Evolutionary conservation across 2,329 filamentous ascomycete genomes (phyloP), one percentile per base, ranked within the genome.

Genomic region (Colletotrichum trifolii): DNA sequence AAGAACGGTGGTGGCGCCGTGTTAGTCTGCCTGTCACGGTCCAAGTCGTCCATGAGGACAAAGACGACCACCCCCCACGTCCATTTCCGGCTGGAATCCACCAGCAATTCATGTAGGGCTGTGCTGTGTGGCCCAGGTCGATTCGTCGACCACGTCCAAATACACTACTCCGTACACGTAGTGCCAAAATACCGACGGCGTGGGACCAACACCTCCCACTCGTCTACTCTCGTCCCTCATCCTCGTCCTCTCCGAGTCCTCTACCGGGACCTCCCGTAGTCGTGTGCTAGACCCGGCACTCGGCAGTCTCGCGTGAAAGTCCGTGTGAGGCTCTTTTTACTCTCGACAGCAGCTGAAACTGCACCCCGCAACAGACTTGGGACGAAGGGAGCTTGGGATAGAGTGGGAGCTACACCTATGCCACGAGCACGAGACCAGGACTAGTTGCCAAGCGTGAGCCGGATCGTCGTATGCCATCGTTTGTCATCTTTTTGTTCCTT

Each of bases 341-440:
- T 47, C 58, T 53, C 56, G 40, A 46, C 52, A 25, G 33, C 33
- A 53, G 43, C 52, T 65, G 62, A 65, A 66, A 66, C 63, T 47
- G n/a, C 53, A 46, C 56, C 38, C 40, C 58, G 52, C 53, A 39
- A 39, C 63, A 63, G 40, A 53, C 25, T 40, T 46, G 63, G 63
- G 59, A 63, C 47, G 54, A 39, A 62, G 25, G 25, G 25, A 25
- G 25, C 25, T 25, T 25, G 3, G 25, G 25, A 25, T 25, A 25
- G 25, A 25, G 25, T 25, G 25, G 25, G 25, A 25, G 25, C 25
- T 25, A 25, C 25, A 25, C 25, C 25, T 25, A 5, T 25, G 25
- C 25, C 25, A 25, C 25, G 25, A 25, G 25, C 25, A 4, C 3
- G 25, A 25, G 25, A 5, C 25, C 25, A 25, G 25, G 25, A 25